A percentile compares a stretch with the other conserved stretches of the same genome.
Conservation (phyloP, 345 rosid genomes). For the Ceriops tagal region DNA sequence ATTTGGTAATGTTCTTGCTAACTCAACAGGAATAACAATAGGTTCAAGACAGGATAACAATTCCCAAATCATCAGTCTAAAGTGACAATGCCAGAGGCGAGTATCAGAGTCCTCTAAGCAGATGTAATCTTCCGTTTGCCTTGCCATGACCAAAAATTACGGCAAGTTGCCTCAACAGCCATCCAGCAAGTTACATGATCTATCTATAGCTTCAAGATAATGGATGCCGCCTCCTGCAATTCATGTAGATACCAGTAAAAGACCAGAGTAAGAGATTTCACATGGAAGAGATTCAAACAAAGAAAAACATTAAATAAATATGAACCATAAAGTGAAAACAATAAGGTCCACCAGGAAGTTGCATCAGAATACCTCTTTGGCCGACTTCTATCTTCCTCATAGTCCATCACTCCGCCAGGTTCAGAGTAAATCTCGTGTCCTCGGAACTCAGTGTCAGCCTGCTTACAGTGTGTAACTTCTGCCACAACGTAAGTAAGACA, state of each 20-base stretch:
- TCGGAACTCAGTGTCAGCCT: conserved; percentile 81
- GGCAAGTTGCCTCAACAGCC: conserved; percentile 19
- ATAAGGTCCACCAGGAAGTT: not conserved
- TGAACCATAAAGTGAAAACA: not conserved
- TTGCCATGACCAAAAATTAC: conserved; percentile 31
- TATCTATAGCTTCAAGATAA: conserved; percentile 40
- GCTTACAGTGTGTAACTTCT: conserved; percentile 96
- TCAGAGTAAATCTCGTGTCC: conserved; percentile 88
- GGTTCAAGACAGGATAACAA: conserved; percentile 19
- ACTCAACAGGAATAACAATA: conserved; percentile 26
- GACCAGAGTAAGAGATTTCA: not conserved
- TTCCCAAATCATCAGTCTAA: conserved; percentile 21
- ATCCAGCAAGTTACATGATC: conserved; percentile 22
- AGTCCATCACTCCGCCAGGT: conserved; percentile 98
- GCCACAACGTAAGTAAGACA: conserved; percentile 99
- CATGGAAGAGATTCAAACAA: not conserved
- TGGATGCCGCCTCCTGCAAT: conserved; percentile 81
- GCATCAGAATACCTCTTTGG: conserved; percentile 69
- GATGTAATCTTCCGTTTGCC: conserved; percentile 20
- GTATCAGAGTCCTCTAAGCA: conserved; percentile 23
- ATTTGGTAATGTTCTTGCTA: conserved; percentile 22
- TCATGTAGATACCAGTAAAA: not conserved
- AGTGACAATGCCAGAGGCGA: conserved; percentile 19
- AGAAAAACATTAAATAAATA: not conserved
- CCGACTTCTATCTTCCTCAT: conserved; percentile 84